Conservation (phyloP, 345 rosid species). For the Bruguiera gymnorhiza region DNA sequence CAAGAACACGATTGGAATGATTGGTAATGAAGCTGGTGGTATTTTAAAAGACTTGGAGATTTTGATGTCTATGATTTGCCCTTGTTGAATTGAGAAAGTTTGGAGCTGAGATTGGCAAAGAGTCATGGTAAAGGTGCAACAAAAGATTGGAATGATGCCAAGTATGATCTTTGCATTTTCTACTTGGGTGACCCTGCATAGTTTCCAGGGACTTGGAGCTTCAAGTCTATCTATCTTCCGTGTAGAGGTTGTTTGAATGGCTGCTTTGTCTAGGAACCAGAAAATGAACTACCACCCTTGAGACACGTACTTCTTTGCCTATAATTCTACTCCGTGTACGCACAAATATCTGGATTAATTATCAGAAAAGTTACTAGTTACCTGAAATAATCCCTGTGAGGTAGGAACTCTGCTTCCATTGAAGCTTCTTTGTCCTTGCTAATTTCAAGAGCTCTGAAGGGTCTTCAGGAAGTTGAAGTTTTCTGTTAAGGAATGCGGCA, state of each 20-base stretch:
- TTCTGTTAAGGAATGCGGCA: slow-evolving; percentile 46
- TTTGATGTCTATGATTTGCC: slow-evolving; percentile 43
- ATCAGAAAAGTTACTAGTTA: background rate
- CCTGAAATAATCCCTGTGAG: slow-evolving; percentile 49
- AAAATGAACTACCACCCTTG: background rate
- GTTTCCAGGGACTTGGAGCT: slow-evolving; percentile 49
- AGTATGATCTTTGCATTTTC: slow-evolving; percentile 53
- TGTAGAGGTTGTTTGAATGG: slow-evolving; percentile 30
- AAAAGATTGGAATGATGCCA: slow-evolving; percentile 48
- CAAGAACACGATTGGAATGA: slow-evolving; percentile 43
- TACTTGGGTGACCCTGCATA: slow-evolving; percentile 60
- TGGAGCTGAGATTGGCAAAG: slow-evolving; percentile 49
- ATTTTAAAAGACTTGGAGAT: slow-evolving; percentile 36
- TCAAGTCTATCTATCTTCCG: slow-evolving; percentile 3
- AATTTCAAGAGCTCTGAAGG: slow-evolving; percentile 44
- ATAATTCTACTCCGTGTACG: background rate
- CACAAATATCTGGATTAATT: too few species aligned
- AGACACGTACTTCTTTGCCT: background rate
- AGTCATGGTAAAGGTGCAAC: slow-evolving; percentile 62
- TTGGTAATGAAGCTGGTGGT: slow-evolving; percentile 57
- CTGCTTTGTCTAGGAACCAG: slow-evolving; percentile 64
- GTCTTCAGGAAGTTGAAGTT: slow-evolving; percentile 47
- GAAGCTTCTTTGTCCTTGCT: slow-evolving; percentile 40
- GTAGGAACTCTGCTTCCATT: slow-evolving; percentile 35
- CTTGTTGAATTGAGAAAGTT: slow-evolving; percentile 56